Conservation (phyloP, 2,329 filamentous ascomycete genomes). For the Fusarium humuli region DNA sequence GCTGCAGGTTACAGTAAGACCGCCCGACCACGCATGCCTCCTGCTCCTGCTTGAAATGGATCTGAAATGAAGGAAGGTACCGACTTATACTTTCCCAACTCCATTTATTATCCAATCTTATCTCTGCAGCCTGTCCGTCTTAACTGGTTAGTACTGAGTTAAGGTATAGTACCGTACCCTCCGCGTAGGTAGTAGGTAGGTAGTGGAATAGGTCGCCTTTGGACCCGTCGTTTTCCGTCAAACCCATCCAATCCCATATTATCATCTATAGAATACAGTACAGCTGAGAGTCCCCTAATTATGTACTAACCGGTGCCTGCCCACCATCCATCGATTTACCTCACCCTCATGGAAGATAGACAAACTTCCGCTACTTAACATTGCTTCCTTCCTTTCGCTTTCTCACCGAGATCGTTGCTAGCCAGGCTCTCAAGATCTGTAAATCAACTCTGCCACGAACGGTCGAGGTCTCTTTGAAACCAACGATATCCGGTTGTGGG, state of each 20-base stretch:
- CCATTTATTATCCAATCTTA: background rate
- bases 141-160: background rate
- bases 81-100: conserved; percentile 27
- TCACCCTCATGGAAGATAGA: conserved; percentile 9
- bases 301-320: background rate
- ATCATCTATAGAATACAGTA: background rate
- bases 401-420: conserved; percentile 19
- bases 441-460: conserved; percentile 38
- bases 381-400: conserved; percentile 28
- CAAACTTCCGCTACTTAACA: conserved; percentile 18
- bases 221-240: background rate
- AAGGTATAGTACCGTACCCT: background rate
- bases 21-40: conserved; percentile 3
- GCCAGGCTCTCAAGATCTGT: background rate
- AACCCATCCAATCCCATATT: background rate
- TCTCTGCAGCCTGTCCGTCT: conserved; percentile 3
- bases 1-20: background rate
- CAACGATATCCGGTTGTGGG: conserved; percentile 33
- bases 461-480: conserved; percentile 26
- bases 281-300: background rate
- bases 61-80: conserved; percentile 17
- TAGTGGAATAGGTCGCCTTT: background rate
- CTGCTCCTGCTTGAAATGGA: conserved; percentile 8
- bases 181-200: background rate
- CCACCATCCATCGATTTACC: background rate